Evolutionary conservation across 169 alveolate species (phyloP), one percentile per base, ranked within the genome.

Genomic region (Cryptosporidium parvum): DNA sequence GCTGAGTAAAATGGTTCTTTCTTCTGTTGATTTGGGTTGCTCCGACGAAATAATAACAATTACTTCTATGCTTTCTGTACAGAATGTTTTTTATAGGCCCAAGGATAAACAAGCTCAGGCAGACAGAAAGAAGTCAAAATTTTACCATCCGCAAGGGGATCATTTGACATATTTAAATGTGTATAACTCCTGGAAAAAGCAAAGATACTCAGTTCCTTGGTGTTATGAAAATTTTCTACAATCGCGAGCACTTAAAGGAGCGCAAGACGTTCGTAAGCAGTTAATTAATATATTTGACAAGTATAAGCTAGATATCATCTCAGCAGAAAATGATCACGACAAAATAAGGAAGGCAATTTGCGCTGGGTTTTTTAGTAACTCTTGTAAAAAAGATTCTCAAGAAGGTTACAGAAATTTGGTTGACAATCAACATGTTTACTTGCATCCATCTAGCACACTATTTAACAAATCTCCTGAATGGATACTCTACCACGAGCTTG

Each of bases 311-410:
- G 94, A 94, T 72, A 94, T 97, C 10, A 91, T 93, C 10, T 94
- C 97, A 21, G 94, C 97, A 58, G 96, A 96, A 48, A 95, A 95
- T 1, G 97, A 97, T 69, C 94, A 94, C 85, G 96, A 96, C 9
- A 94, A 96, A 70, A 96, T 98, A 31, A 93, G 99, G 84, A 97
- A 97, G 93, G 97, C 98, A 10, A 98, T 98, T 35, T 95, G 99
- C 75, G 98, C 99, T 0, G 99, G 99, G 6, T 98, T 96, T 96
- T 98, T 98, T 93, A 94, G 95, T 35, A 98, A 98, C 93, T 99
- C 99, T 1, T 97, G 99, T 51, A 96, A 97, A 80, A 96, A 97
- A 87, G 99, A 98, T 86, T 97, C 98, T 29, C 97, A 97, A 75
- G 99, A 98, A 91, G 99, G 99, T 23, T 98, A 98, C 86, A 95